These are phyloP conservation scores for Oldenlandia corymbosa DNA, from an alignment of 257 asterid species.

Conservation along the genomic window DNA sequence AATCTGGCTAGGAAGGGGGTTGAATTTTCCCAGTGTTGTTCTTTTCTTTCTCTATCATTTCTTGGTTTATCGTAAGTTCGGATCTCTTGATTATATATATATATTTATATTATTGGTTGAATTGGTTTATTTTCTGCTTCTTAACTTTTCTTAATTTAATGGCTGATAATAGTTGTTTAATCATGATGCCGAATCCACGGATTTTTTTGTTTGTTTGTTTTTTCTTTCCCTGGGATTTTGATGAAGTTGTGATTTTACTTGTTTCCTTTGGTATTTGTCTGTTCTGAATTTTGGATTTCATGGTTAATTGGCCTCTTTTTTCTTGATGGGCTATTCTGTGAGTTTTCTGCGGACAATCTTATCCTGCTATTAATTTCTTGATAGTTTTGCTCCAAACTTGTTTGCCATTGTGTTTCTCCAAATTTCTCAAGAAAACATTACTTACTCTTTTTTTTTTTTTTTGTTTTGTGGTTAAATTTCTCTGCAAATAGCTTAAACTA, in stretches of 20 bases:
- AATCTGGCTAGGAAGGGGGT: constrained; percentile 74
- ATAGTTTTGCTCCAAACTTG: not conserved
- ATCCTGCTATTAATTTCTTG: not conserved
- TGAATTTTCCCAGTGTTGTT: not conserved
- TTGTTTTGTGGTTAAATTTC: too few species aligned
- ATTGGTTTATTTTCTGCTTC: not conserved
- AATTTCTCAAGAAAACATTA: not conserved
- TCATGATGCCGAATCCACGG: too few species aligned
- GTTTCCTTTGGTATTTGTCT: too few species aligned
- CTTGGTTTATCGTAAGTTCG: not conserved
- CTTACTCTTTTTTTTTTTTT: too few species aligned
- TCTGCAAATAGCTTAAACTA: too few species aligned
- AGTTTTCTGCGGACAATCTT: not conserved
- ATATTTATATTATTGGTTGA: not conserved
- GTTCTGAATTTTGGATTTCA: not conserved
- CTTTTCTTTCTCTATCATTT: not conserved
- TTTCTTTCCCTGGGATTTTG: not conserved
- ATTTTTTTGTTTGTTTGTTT: too few species aligned
- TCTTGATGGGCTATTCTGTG: not conserved
- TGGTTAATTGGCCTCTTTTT: not conserved
- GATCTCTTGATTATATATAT: not conserved
- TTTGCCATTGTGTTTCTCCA: too few species aligned
- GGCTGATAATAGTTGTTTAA: not conserved
- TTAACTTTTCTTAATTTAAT: not conserved
- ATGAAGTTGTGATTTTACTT: not conserved